These are phyloP conservation scores for Zoysia matrella DNA, from an alignment of 202 grass and related monocot genomes.

Conservation along the genomic window DNA sequence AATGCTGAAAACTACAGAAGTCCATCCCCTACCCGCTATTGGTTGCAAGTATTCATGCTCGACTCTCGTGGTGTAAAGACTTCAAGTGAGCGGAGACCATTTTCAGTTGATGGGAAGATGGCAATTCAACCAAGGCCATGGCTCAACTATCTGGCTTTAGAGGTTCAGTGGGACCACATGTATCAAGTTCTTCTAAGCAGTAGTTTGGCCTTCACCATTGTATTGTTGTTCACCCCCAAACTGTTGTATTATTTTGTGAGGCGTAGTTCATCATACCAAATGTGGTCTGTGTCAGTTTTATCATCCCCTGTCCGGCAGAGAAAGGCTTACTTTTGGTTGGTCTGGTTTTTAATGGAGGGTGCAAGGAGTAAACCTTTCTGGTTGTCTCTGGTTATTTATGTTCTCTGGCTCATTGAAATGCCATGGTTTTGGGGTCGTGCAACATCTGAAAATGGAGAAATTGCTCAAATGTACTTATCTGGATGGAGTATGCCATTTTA, in stretches of 20 bases:
- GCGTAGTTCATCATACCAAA: slow-evolving; percentile 51
- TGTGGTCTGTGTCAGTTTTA: slow-evolving; percentile 48
- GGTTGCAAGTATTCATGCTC: slow-evolving; percentile 68
- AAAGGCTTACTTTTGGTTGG: slow-evolving; percentile 53
- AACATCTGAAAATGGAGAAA: slow-evolving; percentile 72
- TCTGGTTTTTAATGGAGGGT: slow-evolving; percentile 73
- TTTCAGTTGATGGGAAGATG: slow-evolving; percentile 75
- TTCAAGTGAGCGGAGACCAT: slow-evolving; percentile 60
- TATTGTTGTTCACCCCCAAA: slow-evolving; percentile 59
- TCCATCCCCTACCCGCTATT: slow-evolving; percentile 69
- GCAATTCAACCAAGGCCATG: slow-evolving; percentile 42
- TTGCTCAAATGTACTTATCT: slow-evolving; percentile 75
- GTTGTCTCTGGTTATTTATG: slow-evolving; percentile 62
- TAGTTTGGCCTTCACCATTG: slow-evolving; percentile 62
- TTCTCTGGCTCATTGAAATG: slow-evolving; percentile 71
- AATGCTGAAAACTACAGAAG: slow-evolving; percentile 84
- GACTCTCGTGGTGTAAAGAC: slow-evolving; percentile 63
- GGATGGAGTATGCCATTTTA: slow-evolving; percentile 66
- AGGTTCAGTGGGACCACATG: slow-evolving; percentile 80
- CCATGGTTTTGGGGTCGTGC: slow-evolving; percentile 88
- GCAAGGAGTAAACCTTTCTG: slow-evolving; percentile 70
- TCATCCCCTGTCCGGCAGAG: slow-evolving; percentile 49
- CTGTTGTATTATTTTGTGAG: slow-evolving; percentile 56
- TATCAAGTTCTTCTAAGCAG: slow-evolving; percentile 70
- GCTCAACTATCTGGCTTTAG: slow-evolving; percentile 67